Evolutionary conservation across 176 grass and related monocot genomes (phyloP).

Genomic region (Paspalum notatum): DNA sequence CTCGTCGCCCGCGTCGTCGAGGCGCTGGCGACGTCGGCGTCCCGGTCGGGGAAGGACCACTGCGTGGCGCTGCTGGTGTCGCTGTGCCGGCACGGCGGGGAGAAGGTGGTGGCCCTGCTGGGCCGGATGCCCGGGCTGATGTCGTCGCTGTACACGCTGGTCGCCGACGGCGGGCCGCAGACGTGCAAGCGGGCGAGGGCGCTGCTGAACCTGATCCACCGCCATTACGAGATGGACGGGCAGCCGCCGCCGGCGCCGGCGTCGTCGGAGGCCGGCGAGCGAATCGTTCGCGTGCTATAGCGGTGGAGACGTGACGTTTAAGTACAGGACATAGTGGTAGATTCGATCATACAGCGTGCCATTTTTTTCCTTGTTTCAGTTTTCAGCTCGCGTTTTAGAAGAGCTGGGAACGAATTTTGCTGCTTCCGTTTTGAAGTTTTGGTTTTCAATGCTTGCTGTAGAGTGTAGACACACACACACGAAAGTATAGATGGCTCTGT

Average conservation of each 20-base stretch:
- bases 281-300: slow-evolving; percentile 58
- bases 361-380: slow-evolving; percentile 30
- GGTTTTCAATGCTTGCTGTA: not conserved
- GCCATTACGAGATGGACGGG: slow-evolving; percentile 40
- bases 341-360: slow-evolving; percentile 11
- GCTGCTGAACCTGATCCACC: slow-evolving; percentile 75
- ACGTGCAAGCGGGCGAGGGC: slow-evolving; percentile 62
- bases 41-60: slow-evolving; percentile 65
- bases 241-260: not conserved
- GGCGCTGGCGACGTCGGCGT: slow-evolving; percentile 42
- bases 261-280: slow-evolving; percentile 30
- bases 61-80: slow-evolving; percentile 55
- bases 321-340: slow-evolving; percentile 29
- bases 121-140: slow-evolving; percentile 60
- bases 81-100: slow-evolving; percentile 68
- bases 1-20: slow-evolving; percentile 50
- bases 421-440: not conserved
- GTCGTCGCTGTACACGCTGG: slow-evolving; percentile 58
- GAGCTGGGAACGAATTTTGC: slow-evolving; percentile 52
- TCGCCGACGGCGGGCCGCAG: slow-evolving; percentile 57
- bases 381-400: slow-evolving; percentile 81
- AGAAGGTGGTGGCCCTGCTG: slow-evolving; percentile 56
- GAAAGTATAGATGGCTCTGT: not conserved
- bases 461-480: not conserved
- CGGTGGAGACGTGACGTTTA: slow-evolving; percentile 4